Conservation (phyloP, 2,329 filamentous ascomycete species). For the Cryoendolithus antarcticus region DNA sequence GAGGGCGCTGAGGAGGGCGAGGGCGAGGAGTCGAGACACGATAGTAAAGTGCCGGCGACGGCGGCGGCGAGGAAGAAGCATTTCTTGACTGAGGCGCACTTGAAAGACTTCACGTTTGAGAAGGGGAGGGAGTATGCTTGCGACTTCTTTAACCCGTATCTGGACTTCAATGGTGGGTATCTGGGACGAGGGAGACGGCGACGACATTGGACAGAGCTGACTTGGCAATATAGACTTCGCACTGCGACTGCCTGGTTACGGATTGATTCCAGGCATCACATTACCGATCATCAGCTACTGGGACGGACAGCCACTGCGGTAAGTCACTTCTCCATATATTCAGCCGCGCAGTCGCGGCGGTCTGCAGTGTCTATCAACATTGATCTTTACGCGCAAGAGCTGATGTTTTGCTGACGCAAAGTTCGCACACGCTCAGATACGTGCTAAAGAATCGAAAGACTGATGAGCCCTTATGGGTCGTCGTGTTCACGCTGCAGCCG, state of each 20-base stretch:
- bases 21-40: constrained; percentile 29
- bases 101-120: constrained; percentile 50
- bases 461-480: constrained; percentile 62
- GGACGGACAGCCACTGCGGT: constrained; percentile 68
- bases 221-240: constrained; percentile 44
- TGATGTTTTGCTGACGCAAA: constrained; percentile 26
- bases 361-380: not conserved
- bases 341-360: not conserved
- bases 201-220: not conserved
- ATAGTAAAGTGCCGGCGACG: constrained; percentile 27
- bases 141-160: constrained; percentile 83
- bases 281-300: constrained; percentile 65
- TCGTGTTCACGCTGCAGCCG: constrained; percentile 66
- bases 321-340: constrained; percentile 23
- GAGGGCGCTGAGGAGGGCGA: constrained; percentile 37
- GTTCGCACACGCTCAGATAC: constrained; percentile 80
- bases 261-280: constrained; percentile 48
- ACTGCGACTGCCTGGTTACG: constrained; percentile 52
- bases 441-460: constrained; percentile 72
- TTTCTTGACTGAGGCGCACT: constrained; percentile 45
- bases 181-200: not conserved
- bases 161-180: constrained; percentile 62
- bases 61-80: constrained; percentile 43
- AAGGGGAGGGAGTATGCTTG: constrained; percentile 47
- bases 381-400: constrained; percentile 2